Conservation (phyloP, 1,284 basidiomycete genomes). For the Macrocystidia cucumis region DNA sequence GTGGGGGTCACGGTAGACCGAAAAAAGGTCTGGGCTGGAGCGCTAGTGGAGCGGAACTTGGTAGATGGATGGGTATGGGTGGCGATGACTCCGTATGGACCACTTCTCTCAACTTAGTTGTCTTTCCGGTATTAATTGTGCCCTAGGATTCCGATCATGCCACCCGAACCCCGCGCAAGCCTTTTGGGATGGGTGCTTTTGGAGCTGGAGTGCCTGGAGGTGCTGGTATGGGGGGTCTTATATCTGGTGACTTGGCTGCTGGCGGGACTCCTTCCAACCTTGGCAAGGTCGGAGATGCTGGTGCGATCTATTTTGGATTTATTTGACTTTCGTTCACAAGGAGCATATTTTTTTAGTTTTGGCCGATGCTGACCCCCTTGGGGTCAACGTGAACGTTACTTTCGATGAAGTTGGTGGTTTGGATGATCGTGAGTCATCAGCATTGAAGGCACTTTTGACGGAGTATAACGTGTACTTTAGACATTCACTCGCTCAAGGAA, state of each 20-base stretch:
- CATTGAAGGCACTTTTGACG: neutral
- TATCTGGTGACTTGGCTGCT: constrained; percentile 55
- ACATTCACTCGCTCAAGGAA: constrained; percentile 96
- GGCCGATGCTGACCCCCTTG: constrained; percentile 96
- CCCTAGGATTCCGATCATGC: constrained; percentile 63
- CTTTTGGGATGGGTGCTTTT: constrained; percentile 40
- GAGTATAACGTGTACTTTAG: constrained; percentile 29
- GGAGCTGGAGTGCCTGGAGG: constrained; percentile 39
- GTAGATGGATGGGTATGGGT: constrained; percentile 65
- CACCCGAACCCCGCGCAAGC: constrained; percentile 58
- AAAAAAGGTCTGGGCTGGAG: constrained; percentile 63
- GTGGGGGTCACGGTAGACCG: constrained; percentile 22
- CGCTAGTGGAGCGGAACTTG: constrained; percentile 64
- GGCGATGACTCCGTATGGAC: constrained; percentile 61
- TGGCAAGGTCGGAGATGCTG: constrained; percentile 75
- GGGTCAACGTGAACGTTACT: constrained; percentile 89
- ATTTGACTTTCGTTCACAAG: too few relatives aligned
- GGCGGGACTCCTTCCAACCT: constrained; percentile 74
- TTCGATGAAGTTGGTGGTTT: constrained; percentile 98
- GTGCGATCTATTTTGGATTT: constrained; percentile 25
- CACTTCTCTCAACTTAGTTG: too few relatives aligned
- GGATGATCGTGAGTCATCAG: constrained; percentile 72
- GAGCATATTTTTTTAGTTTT: constrained; percentile 47
- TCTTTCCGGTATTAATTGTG: too few relatives aligned
- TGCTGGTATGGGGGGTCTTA: constrained; percentile 40